Evolutionary conservation across 176 grass and related monocot species (phyloP).

Genomic region (Cenchrus fungigraminus): DNA sequence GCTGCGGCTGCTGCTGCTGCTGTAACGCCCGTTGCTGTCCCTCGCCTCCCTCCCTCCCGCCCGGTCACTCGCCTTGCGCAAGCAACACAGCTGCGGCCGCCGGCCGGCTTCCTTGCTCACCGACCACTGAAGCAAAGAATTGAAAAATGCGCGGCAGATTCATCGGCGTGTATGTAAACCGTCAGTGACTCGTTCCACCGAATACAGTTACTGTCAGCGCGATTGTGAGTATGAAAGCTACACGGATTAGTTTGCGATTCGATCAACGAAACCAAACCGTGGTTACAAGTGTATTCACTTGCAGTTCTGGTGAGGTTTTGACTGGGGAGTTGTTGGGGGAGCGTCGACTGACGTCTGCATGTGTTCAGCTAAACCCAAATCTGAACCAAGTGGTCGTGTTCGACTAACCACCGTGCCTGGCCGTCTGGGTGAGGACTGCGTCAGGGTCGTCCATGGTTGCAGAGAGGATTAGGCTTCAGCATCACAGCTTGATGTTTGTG

Average conservation of each 20-base stretch:
- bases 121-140: neutral
- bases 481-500: neutral
- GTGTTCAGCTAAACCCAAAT: neutral
- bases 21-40: conserved; percentile 26
- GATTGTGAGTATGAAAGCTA: neutral
- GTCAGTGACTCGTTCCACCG: neutral
- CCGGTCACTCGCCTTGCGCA: neutral
- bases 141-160: too few relatives aligned
- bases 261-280: neutral
- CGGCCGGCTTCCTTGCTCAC: neutral
- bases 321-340: conserved; percentile 32
- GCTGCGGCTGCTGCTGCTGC: conserved; percentile 47
- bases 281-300: neutral
- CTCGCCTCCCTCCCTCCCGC: too few relatives aligned
- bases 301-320: conserved; percentile 42
- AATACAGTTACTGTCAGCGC: neutral
- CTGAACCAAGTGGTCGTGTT: conserved; percentile 19
- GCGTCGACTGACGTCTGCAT: neutral
- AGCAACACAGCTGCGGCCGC: neutral
- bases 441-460: conserved; percentile 19
- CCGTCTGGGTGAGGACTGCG: conserved; percentile 4
- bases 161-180: neutral
- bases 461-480: neutral
- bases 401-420: neutral
- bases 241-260: neutral